Percentiles rank a stretch among this genome's conserved stretches.
phyloP scores from a whole-genome alignment of 208 protist species.

The Naegleria lovaniensis region DNA sequence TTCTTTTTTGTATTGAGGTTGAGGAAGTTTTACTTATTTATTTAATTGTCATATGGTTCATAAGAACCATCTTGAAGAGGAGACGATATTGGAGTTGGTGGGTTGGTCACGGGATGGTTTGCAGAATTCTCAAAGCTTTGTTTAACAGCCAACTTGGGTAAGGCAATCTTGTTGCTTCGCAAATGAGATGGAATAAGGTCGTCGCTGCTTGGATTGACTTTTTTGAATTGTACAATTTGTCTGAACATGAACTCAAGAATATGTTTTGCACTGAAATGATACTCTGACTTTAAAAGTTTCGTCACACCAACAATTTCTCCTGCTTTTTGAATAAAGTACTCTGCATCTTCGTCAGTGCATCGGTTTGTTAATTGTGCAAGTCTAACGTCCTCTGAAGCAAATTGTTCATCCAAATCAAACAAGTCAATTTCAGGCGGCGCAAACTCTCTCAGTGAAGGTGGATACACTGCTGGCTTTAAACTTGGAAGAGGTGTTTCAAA shows the following conservation, averaged over 20 bases:
- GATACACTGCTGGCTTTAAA: slow-evolving; percentile 83
- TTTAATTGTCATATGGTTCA: too few relatives aligned
- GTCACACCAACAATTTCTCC: slow-evolving; percentile 85
- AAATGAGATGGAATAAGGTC: neutral
- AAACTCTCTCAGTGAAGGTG: slow-evolving; percentile 79
- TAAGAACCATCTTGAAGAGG: neutral
- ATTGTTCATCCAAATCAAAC: slow-evolving; percentile 91
- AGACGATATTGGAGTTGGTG: neutral
- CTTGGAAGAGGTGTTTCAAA: slow-evolving; percentile 87
- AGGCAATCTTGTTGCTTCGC: neutral
- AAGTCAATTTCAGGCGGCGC: slow-evolving; percentile 80
- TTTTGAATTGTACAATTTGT: slow-evolving; percentile 83
- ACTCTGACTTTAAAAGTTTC: slow-evolving; percentile 72
- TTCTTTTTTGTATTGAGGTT: too few relatives aligned
- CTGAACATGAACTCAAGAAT: slow-evolving; percentile 82
- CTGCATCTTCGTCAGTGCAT: slow-evolving; percentile 76
- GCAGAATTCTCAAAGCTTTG: neutral
- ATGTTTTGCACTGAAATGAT: slow-evolving; percentile 53
- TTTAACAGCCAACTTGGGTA: neutral
- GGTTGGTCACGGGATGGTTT: neutral
- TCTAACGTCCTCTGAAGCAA: slow-evolving; percentile 83
- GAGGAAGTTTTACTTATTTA: too few relatives aligned
- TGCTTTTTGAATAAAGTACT: slow-evolving; percentile 82
- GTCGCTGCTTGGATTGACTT: slow-evolving; percentile 33
- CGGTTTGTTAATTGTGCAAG: slow-evolving; percentile 91